Base-by-base conservation (phyloP, 805 yeast species). In the Ogataea ramenticola region DNA sequence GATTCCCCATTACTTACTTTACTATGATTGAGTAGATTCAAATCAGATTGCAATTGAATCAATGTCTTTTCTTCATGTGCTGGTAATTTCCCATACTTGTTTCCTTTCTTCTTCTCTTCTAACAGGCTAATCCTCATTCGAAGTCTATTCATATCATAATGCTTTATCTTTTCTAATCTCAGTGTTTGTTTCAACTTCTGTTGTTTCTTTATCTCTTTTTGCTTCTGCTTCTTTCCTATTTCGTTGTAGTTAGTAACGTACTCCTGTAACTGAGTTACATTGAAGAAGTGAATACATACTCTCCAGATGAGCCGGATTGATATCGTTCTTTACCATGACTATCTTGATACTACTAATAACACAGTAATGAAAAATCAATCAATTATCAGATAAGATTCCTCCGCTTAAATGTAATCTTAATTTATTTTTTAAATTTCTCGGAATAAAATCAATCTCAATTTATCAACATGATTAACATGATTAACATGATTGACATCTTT, bases 21-120 rank as follows among this genome's bases (percentile, higher is more conserved):
- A 46, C 56, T 50, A 47, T 61, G 65, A 21, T 52, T 47, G 19
- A 69, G 62, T 35, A 65, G 67, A 1, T 58, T 57, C 63, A 76
- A 65, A 46, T 75, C 79, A 14, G 59, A 59, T 44, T 63, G 55
- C 27, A 74, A 55, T 1, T 46, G 43, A 30, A 62, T 62, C 22
- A 72, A 53, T 24, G 51, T 43, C 33, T 67, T 54, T 35, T 70
- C 61, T 26, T 62, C 70, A 7, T 51, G 52, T 43, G 60, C 61
- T 4, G 68, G 50, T 32, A 61, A 50, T 21, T 62, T 60, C 3
- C 75, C 76, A 42, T 66, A 16, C 11, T 32, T 4, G 11, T 16
- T 16, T 4, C 6, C 17, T 29, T 15, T 67, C 2, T 54, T 55
- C 9, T 51, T 43, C n/a, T 54, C 42, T 17, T 67, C 58, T 4